Conservation (phyloP, 805 yeast species). For the Sungouiella blattae region DNA sequence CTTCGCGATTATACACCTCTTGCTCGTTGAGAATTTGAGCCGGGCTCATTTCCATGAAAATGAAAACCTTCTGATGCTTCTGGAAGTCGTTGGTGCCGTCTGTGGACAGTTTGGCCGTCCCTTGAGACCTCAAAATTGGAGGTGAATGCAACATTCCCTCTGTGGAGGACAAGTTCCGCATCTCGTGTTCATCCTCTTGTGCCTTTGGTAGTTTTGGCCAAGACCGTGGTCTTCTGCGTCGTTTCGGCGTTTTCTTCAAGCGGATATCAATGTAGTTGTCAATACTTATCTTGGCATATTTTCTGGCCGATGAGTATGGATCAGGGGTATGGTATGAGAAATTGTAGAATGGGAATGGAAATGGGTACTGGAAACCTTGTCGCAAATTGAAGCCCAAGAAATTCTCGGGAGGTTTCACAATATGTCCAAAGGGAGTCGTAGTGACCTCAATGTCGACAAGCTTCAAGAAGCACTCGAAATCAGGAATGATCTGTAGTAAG, state of each 20-base stretch:
- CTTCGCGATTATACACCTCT: slow-evolving; percentile 1
- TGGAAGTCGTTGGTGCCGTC: slow-evolving; percentile 5
- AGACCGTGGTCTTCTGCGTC: background rate
- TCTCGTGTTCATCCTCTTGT: background rate
- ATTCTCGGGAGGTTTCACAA: slow-evolving; percentile 39
- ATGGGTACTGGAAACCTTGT: slow-evolving; percentile 42
- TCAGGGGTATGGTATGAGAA: slow-evolving; percentile 39
- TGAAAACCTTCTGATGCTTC: slow-evolving; percentile 6
- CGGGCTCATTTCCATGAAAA: slow-evolving; percentile 2
- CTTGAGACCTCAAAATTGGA: background rate
- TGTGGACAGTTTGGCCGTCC: background rate
- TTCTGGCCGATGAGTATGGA: slow-evolving; percentile 22
- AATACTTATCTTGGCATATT: slow-evolving; percentile 25
- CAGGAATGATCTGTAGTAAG: slow-evolving; percentile 29
- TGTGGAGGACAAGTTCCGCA: background rate
- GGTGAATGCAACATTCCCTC: background rate
- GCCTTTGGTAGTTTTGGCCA: background rate
- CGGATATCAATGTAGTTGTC: slow-evolving; percentile 37
- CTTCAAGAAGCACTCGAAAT: slow-evolving; percentile 31
- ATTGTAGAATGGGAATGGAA: slow-evolving; percentile 44
- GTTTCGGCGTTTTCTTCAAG: slow-evolving; percentile 16
- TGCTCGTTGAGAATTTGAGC: background rate
- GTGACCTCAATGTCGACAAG: slow-evolving; percentile 33
- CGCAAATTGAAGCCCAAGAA: slow-evolving; percentile 32
- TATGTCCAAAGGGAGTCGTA: slow-evolving; percentile 34